phyloP scores from a whole-genome alignment of 2,329 filamentous ascomycete species.

The Cercospora zeae-maydis region DNA sequence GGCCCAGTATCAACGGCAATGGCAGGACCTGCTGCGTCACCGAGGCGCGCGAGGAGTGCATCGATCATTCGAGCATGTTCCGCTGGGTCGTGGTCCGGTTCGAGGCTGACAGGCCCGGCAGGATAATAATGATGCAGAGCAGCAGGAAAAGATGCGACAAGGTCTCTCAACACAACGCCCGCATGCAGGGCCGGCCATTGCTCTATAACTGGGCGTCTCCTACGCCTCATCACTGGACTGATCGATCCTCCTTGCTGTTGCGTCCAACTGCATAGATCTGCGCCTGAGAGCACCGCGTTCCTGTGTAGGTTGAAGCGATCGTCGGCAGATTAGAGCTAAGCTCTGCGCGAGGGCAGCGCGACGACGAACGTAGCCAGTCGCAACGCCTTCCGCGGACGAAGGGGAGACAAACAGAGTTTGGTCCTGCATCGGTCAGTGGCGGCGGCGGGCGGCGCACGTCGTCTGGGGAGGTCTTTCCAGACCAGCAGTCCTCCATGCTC shows the following conservation, averaged over 20 bases:
- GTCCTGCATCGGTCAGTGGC: neutral
- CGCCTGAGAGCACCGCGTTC: neutral
- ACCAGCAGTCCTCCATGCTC: neutral
- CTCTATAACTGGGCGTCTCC: conserved; percentile 2
- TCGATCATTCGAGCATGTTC: conserved; percentile 7
- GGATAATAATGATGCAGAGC: neutral
- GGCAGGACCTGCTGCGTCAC: conserved; percentile 25
- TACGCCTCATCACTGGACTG: neutral
- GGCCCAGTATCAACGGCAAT: conserved; percentile 25
- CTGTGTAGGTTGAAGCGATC: neutral
- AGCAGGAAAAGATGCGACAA: neutral
- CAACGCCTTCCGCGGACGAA: neutral
- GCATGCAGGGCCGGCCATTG: neutral
- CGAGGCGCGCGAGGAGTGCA: conserved; percentile 18
- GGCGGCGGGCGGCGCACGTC: neutral
- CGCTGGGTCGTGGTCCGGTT: conserved; percentile 1
- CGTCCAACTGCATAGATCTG: conserved; percentile 2
- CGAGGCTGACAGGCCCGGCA: neutral
- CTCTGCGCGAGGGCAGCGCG: neutral
- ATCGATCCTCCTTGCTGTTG: conserved; percentile 6
- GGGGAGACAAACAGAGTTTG: neutral
- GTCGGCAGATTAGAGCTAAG: neutral
- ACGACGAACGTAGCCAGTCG: neutral
- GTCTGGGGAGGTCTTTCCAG: neutral
- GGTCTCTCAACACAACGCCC: neutral